These are phyloP conservation scores for Venturiaceae sp. DNA, from an alignment of 2,329 filamentous ascomycete genomes.

Conservation along the genomic window DNA sequence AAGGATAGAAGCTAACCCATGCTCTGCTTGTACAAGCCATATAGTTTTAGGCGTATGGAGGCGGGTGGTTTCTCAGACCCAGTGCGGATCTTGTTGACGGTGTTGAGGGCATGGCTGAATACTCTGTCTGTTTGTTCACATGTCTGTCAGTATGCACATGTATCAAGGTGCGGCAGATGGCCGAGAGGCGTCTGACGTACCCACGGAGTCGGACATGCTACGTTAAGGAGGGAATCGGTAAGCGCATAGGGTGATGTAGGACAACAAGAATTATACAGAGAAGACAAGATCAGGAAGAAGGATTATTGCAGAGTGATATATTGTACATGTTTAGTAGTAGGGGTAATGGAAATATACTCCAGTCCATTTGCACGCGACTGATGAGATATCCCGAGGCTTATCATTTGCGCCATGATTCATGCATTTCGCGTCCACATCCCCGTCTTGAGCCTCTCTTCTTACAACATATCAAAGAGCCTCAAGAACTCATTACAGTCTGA, in stretches of 20 bases:
- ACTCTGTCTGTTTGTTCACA: conserved; percentile 65
- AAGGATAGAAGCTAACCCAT: conserved; percentile 50
- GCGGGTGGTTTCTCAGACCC: conserved; percentile 83
- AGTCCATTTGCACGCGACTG: background rate
- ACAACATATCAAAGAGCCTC: no score
- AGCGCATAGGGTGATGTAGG: background rate
- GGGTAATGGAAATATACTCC: background rate
- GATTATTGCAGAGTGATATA: background rate
- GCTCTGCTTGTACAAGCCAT: conserved; percentile 97
- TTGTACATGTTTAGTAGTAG: background rate
- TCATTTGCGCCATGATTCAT: background rate
- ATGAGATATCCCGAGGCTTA: background rate
- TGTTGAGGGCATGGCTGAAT: conserved; percentile 97
- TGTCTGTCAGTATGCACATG: conserved; percentile 5
- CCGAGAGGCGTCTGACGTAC: conserved; percentile 17
- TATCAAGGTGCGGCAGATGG: conserved; percentile 4
- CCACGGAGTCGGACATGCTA: conserved; percentile 31
- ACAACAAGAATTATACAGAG: background rate
- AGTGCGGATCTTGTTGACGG: conserved; percentile 95
- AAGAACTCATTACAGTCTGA: no score
- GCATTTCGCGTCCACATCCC: no score
- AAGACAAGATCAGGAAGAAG: background rate
- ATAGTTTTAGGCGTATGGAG: conserved; percentile 76
- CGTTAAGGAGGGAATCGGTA: background rate
- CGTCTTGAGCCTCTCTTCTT: no score